phyloP scores from a whole-genome alignment of 2,329 filamentous ascomycete genomes.

The Ophiostoma sp. region DNA sequence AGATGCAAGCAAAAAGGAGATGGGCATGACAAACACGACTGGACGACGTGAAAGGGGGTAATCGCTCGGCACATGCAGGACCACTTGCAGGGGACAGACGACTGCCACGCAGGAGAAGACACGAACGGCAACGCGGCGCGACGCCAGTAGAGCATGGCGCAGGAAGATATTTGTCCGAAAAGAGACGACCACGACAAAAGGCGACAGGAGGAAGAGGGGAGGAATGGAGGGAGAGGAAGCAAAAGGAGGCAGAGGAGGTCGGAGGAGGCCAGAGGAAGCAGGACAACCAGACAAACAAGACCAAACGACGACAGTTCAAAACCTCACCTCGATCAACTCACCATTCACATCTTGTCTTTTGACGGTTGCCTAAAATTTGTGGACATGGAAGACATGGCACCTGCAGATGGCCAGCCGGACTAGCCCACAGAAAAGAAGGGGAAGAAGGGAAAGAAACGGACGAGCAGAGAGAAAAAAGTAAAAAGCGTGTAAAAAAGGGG shows the following conservation, averaged over 20 bases:
- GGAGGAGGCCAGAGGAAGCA: background rate
- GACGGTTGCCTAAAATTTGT: slow-evolving; percentile 19
- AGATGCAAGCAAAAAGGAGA: background rate
- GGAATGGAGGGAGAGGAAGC: background rate
- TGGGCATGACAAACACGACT: background rate
- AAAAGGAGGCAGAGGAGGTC: background rate
- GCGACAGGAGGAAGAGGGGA: slow-evolving; percentile 5
- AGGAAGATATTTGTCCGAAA: slow-evolving; percentile 1
- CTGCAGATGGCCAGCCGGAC: slow-evolving; percentile 1
- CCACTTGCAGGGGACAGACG: background rate
- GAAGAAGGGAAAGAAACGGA: background rate
- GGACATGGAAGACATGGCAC: slow-evolving; percentile 6
- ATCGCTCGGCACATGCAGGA: background rate
- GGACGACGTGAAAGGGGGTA: background rate
- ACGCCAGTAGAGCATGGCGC: slow-evolving; percentile 4
- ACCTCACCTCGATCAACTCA: slow-evolving; percentile 5
- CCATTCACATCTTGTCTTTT: slow-evolving; percentile 3
- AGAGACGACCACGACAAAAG: background rate
- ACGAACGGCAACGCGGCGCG: slow-evolving; percentile 5
- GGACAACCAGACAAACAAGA: background rate
- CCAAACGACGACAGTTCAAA: background rate
- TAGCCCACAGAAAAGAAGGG: background rate
- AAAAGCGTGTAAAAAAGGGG: background rate
- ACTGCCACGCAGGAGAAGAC: background rate
- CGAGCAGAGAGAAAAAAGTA: background rate